Evolutionary conservation across 257 asterid genomes (phyloP), one percentile per base, ranked within the genome.

Genomic region (Penstemon eatonii): DNA sequence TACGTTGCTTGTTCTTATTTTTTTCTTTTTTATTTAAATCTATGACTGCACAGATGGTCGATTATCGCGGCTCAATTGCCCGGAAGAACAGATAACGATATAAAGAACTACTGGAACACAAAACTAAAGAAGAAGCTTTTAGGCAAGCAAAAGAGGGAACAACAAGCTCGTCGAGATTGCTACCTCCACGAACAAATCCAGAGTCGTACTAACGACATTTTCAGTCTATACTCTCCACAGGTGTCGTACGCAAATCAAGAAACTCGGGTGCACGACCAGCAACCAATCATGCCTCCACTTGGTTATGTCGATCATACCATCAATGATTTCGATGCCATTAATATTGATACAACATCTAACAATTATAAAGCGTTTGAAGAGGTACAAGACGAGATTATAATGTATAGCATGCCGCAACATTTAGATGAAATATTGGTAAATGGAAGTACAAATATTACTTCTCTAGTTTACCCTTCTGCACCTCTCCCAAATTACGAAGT

Each of bases 1-100:
- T 15, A 15, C 18, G 18, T 15, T 15, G 18, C 18, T 15, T 15
- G 18, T 15, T 15, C 18, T 15, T 15, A 15, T 0, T 15, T 15
- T 15, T 15, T 15, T 15, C 0, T 15, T 15, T 15, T 15, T 25
- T 25, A 0, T 49, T 19, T n/a, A 4, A 49, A 12, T 65, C 11
- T 15, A 9, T 65, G 61, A 43, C 4, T 12, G 3, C n/a, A 41
- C 4, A 73, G 78, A 60, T 73, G 78, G 78, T 73, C 78, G 54
- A 67, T 67, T 7, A 73, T 73, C 2, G 77, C 77, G 2, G 77
- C 68, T 3, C 77, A 73, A 49, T 52, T 73, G 54, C 77, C 77
- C 8, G 78, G 78, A 51, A 73, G 78, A 67, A 73, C 78, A 44
- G 78, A 73, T 44, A 73, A 73, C 8, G 78, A 73, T 46, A 73